phyloP scores from a whole-genome alignment of 345 rosid genomes.

The Salix viminalis region DNA sequence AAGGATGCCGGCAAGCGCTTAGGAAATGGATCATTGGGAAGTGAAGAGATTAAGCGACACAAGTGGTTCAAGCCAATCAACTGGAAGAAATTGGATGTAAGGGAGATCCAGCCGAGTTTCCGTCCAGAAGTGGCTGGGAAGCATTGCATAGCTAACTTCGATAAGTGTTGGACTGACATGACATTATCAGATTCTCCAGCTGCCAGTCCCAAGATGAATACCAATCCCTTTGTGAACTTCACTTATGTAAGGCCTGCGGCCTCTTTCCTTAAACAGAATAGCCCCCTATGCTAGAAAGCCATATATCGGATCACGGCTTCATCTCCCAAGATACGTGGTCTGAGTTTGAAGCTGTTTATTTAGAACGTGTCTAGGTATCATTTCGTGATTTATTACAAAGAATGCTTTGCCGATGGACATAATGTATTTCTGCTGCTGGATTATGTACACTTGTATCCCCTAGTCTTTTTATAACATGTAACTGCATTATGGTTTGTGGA shows the following conservation, averaged over 20 bases:
- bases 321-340: not conserved
- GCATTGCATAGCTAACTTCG: conserved; percentile 84
- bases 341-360: not conserved
- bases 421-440: not conserved
- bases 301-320: not conserved
- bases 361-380: not conserved
- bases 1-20: conserved; percentile 70
- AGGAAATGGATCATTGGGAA: conserved; percentile 64
- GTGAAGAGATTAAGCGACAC: conserved; percentile 67
- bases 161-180: conserved; percentile 85
- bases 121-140: conserved; percentile 73
- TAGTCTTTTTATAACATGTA: not conserved
- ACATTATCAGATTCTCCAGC: conserved; percentile 72
- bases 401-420: not conserved
- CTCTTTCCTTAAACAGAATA: conserved; percentile 40
- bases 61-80: conserved; percentile 83
- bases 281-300: conserved; percentile 19
- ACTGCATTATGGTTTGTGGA: not conserved
- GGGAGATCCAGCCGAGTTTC: conserved; percentile 80
- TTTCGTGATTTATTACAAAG: not conserved
- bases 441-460: not conserved
- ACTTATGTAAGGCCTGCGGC: conserved; percentile 66
- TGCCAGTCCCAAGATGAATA: conserved; percentile 57
- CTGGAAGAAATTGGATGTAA: conserved; percentile 81
- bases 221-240: conserved; percentile 65